Percentiles rank a stretch among this genome's conserved stretches.
phyloP scores from a whole-genome alignment of 83 land plant species.

The Diphasiastrum complanatum region DNA sequence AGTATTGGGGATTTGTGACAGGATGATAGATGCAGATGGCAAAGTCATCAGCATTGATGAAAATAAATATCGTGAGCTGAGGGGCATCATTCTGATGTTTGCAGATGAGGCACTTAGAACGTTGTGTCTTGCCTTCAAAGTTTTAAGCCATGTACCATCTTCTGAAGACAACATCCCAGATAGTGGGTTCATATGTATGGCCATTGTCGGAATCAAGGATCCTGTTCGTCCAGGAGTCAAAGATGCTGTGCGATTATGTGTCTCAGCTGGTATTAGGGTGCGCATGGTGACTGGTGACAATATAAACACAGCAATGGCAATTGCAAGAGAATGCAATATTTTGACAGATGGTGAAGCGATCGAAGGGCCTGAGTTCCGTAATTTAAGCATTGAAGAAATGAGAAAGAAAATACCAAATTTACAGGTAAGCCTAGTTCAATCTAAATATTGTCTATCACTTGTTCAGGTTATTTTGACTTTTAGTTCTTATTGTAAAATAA shows the following conservation, averaged over 20 bases:
- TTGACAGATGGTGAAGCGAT: slow-evolving; percentile 68
- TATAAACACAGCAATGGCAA: slow-evolving; percentile 80
- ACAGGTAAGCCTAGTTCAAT: slow-evolving; percentile 37
- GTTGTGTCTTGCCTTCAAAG: slow-evolving; percentile 59
- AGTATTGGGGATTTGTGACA: slow-evolving; percentile 53
- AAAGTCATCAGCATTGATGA: slow-evolving; percentile 40
- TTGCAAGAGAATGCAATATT: slow-evolving; percentile 83
- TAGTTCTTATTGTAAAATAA: neutral
- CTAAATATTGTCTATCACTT: neutral
- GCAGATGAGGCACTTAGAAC: slow-evolving; percentile 74
- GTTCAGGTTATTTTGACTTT: neutral
- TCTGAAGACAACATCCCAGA: slow-evolving; percentile 42
- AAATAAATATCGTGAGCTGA: slow-evolving; percentile 26
- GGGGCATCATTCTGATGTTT: slow-evolving; percentile 46
- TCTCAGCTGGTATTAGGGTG: slow-evolving; percentile 64
- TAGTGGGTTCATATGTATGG: slow-evolving; percentile 53
- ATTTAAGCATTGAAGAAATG: slow-evolving; percentile 44
- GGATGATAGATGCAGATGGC: slow-evolving; percentile 38
- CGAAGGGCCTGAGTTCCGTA: slow-evolving; percentile 68
- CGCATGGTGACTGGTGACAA: slow-evolving; percentile 93
- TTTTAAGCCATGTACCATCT: slow-evolving; percentile 39
- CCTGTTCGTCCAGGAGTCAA: slow-evolving; percentile 81
- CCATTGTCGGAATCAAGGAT: slow-evolving; percentile 86
- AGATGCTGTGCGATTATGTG: slow-evolving; percentile 67
- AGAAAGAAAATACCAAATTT: slow-evolving; percentile 49